Evolutionary conservation across 176 grass and related monocot genomes (phyloP).

Genomic region (Rhynchospora breviuscula): DNA sequence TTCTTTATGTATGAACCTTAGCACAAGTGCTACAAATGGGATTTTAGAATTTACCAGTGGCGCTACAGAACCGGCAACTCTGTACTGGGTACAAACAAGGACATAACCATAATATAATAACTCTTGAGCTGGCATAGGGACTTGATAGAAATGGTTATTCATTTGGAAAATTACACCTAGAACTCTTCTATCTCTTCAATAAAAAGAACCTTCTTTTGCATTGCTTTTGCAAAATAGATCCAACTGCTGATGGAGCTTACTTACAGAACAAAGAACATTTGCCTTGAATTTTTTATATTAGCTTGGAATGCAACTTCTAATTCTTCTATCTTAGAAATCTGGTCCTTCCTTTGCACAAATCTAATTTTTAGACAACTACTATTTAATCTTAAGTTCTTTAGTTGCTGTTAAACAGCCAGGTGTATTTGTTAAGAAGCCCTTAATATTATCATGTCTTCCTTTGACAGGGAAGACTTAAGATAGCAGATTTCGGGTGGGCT

Average conservation of each 20-base stretch:
- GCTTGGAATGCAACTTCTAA: neutral
- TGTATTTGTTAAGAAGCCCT: neutral
- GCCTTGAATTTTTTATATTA: neutral
- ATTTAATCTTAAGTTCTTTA: neutral
- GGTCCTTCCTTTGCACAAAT: neutral
- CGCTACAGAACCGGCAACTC: neutral
- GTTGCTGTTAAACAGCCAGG: neutral
- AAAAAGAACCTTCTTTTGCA: neutral
- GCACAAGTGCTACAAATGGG: neutral
- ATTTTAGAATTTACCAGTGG: neutral
- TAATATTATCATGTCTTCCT: constrained; percentile 4
- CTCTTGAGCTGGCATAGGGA: neutral
- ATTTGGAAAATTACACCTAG: neutral
- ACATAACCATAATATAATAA: neutral
- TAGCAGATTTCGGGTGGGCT: constrained; percentile 97
- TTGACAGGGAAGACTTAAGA: constrained; percentile 75
- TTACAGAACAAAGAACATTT: neutral
- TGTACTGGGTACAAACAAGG: neutral
- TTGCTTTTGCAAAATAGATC: neutral
- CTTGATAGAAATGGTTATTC: neutral
- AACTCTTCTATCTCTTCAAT: neutral
- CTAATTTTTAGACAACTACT: neutral
- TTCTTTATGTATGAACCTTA: neutral
- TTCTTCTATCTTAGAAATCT: neutral
- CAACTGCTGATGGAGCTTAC: neutral